A percentile compares a stretch with the other conserved stretches of the same genome.
phyloP scores from a whole-genome alignment of 129 eudicot genomes.

The Escallonia herrerae region DNA sequence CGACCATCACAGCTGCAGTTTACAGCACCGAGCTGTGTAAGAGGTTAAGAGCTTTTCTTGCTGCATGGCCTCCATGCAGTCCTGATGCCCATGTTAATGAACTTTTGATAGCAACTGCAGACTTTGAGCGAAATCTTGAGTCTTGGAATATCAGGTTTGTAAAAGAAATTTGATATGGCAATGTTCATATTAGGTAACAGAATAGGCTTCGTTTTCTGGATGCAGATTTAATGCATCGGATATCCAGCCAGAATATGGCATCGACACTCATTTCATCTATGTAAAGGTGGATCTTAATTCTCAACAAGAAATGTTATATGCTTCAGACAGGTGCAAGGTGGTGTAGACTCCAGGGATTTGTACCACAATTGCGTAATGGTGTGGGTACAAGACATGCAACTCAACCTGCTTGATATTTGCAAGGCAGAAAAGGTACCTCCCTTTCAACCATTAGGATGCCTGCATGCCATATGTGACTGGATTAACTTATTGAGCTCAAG shows the following conservation, averaged over 20 bases:
- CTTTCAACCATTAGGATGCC: constrained; percentile 1
- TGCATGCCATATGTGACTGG: not conserved
- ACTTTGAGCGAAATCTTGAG: constrained; percentile 81
- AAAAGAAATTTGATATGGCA: not conserved
- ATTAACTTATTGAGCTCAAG: not conserved
- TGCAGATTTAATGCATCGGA: not conserved
- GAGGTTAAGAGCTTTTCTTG: constrained; percentile 66
- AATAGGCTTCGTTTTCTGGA: not conserved
- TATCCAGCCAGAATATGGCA: not conserved
- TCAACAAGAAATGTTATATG: not conserved
- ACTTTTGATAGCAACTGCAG: constrained; percentile 80
- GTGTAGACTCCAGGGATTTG: constrained; percentile 65
- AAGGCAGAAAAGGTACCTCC: constrained; percentile 71
- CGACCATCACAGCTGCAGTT: constrained; percentile 74
- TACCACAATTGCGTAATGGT: constrained; percentile 76
- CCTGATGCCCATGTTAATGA: constrained; percentile 79
- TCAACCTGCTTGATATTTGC: constrained; percentile 71
- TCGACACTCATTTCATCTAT: not conserved
- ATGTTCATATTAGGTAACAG: too few species aligned
- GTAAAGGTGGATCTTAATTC: not conserved
- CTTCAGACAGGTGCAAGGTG: constrained; percentile 64
- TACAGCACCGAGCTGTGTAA: constrained; percentile 71
- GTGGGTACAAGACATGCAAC: constrained; percentile 90
- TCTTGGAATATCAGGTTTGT: constrained; percentile 85
- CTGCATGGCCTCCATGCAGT: constrained; percentile 90